Evolutionary conservation across 1,284 basidiomycete genomes (phyloP).

Genomic region (Boletus albobrunnescens): DNA sequence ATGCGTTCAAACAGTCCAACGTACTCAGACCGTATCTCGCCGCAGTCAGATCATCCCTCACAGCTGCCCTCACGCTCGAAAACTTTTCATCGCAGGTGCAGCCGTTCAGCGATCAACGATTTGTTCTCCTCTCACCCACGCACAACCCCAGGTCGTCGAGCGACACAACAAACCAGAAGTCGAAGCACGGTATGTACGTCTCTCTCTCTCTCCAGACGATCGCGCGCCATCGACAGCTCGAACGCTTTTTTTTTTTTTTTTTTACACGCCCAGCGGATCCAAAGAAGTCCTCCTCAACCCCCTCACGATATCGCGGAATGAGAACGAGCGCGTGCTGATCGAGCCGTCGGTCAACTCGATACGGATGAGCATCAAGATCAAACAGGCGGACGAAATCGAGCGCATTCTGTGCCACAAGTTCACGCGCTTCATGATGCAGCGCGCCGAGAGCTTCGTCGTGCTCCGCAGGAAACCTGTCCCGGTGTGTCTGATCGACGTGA

Average conservation of each 20-base stretch:
- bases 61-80: constrained; percentile 94
- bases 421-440: constrained; percentile 98
- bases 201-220: no score
- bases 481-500: constrained; percentile 40
- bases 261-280: constrained; percentile 66
- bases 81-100: constrained; percentile 94
- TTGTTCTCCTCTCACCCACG: constrained; percentile 5
- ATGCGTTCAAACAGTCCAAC: constrained; percentile 53
- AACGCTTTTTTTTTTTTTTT: no score
- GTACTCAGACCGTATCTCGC: constrained; percentile 92
- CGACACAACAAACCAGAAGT: constrained; percentile 96
- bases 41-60: constrained; percentile 92
- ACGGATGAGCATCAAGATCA: constrained; percentile 94
- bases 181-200: constrained; percentile 65
- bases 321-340: constrained; percentile 94
- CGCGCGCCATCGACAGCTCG: no score
- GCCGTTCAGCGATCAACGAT: not conserved
- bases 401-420: constrained; percentile 97
- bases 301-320: constrained; percentile 91
- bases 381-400: constrained; percentile 99
- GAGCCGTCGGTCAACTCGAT: constrained; percentile 97
- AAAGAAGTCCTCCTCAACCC: constrained; percentile 94
- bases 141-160: constrained; percentile 73
- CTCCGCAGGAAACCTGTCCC: constrained; percentile 90
- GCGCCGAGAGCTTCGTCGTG: constrained; percentile 96